Evolutionary conservation across 2,329 filamentous ascomycete species (phyloP).

Genomic region (Fusarium coicis): DNA sequence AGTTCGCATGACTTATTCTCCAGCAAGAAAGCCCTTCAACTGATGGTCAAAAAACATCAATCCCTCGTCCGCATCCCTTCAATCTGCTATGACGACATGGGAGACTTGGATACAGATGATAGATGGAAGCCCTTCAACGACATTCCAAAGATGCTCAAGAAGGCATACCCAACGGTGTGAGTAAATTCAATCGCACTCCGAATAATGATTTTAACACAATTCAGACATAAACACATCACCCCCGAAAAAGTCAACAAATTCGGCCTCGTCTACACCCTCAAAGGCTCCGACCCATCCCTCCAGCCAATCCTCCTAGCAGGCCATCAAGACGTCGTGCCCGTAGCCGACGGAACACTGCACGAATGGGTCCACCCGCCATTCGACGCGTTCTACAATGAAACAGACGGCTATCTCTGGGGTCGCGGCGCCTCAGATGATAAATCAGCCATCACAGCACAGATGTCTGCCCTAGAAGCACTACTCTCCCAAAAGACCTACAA

Average conservation of each 20-base stretch:
- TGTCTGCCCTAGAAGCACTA: conserved; percentile 57
- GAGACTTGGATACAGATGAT: conserved; percentile 60
- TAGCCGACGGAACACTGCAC: conserved; percentile 51
- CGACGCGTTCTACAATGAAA: conserved; percentile 49
- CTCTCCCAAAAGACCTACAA: conserved; percentile 58
- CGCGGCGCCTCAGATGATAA: conserved; percentile 54
- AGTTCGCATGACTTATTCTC: conserved; percentile 46
- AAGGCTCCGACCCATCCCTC: conserved; percentile 61
- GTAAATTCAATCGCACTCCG: background rate
- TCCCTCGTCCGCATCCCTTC: conserved; percentile 64
- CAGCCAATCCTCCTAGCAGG: conserved; percentile 52
- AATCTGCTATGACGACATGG: conserved; percentile 65
- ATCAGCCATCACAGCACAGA: conserved; percentile 51
- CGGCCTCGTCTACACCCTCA: conserved; percentile 68
- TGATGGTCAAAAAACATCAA: conserved; percentile 59
- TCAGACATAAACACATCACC: conserved; percentile 53
- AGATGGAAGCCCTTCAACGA: conserved; percentile 63
- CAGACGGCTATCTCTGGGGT: conserved; percentile 51
- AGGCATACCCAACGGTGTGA: conserved; percentile 60
- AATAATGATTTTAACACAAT: background rate
- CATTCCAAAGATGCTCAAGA: conserved; percentile 57
- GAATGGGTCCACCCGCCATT: conserved; percentile 54
- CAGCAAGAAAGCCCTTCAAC: conserved; percentile 42
- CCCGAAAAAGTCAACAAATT: conserved; percentile 68
- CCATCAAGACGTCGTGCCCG: conserved; percentile 56